phyloP scores from a whole-genome alignment of 2,329 filamentous ascomycete genomes.

The Gnomoniopsis sp. region DNA sequence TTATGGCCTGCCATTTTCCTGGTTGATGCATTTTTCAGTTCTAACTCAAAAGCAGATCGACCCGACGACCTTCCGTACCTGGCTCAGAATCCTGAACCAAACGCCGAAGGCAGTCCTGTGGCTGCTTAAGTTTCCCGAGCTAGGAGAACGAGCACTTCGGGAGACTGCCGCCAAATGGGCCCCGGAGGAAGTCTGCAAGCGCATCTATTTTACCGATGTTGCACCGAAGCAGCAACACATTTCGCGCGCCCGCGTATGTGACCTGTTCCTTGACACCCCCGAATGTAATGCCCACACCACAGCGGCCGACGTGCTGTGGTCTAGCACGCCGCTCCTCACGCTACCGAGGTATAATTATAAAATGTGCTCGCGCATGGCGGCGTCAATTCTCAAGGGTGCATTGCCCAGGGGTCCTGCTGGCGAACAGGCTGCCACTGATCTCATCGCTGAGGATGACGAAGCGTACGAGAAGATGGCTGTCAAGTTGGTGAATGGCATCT shows the following conservation, averaged over 20 bases:
- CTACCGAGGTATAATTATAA: constrained; percentile 92
- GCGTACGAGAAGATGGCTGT: constrained; percentile 82
- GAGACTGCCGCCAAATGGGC: constrained; percentile 82
- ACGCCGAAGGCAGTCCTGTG: constrained; percentile 88
- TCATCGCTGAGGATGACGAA: constrained; percentile 74
- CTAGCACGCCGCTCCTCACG: constrained; percentile 87
- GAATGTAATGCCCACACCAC: constrained; percentile 99
- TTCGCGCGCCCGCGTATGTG: constrained; percentile 82
- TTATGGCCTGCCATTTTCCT: neutral
- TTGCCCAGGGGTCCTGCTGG: constrained; percentile 72
- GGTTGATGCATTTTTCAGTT: neutral
- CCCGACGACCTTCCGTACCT: constrained; percentile 91
- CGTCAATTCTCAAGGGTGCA: constrained; percentile 87
- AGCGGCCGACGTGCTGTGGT: constrained; percentile 94
- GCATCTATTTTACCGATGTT: constrained; percentile 93
- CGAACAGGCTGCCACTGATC: constrained; percentile 62
- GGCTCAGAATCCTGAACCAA: constrained; percentile 83
- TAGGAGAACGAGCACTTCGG: constrained; percentile 82
- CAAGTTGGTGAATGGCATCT: constrained; percentile 59
- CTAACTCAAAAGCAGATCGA: constrained; percentile 67
- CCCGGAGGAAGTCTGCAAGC: constrained; percentile 75
- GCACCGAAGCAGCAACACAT: constrained; percentile 95
- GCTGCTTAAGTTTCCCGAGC: constrained; percentile 93
- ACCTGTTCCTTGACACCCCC: constrained; percentile 93
- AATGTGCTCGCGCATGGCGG: constrained; percentile 98